A percentile compares a stretch with the other conserved stretches of the same genome.
Evolutionary conservation across 1,284 basidiomycete species (phyloP).

Genomic region (Puccinia novopanici): DNA sequence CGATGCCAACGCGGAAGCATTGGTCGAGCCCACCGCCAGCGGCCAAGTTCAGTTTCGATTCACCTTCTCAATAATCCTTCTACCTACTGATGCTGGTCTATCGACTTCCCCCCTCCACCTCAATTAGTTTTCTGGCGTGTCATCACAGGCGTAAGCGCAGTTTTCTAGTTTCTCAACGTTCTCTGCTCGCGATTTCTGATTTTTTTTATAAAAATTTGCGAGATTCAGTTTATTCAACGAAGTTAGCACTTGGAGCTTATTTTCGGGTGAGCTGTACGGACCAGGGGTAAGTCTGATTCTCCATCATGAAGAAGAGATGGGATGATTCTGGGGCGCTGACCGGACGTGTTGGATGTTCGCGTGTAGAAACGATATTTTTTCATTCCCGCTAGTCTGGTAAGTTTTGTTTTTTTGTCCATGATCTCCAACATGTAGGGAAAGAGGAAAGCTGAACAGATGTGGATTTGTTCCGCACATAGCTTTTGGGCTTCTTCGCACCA

Average conservation of each 20-base stretch:
- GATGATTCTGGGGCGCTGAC: not conserved
- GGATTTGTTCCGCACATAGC: not conserved
- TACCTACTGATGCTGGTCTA: not conserved
- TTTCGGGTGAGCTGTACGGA: slow-evolving; percentile 32
- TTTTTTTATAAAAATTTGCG: not conserved
- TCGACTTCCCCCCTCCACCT: not conserved
- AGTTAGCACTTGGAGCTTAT: slow-evolving; percentile 51
- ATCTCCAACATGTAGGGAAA: not conserved
- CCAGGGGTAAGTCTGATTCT: slow-evolving; percentile 39
- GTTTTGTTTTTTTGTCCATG: not conserved
- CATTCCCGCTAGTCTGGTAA: slow-evolving; percentile 44
- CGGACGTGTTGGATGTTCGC: not conserved
- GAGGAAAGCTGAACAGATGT: not conserved
- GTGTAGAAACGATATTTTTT: slow-evolving; percentile 47
- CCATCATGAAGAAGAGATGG: not conserved
- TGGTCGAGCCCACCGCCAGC: slow-evolving; percentile 38
- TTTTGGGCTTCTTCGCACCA: slow-evolving; percentile 39
- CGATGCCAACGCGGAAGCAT: slow-evolving; percentile 20
- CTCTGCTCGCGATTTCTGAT: not conserved
- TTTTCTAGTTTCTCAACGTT: not conserved
- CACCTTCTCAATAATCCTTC: not conserved
- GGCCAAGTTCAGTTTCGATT: slow-evolving; percentile 48
- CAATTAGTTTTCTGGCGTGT: slow-evolving; percentile 46
- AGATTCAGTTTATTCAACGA: slow-evolving; percentile 45
- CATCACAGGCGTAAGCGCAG: slow-evolving; percentile 41